Evolutionary conservation across 2,329 filamentous ascomycete genomes (phyloP).

Genomic region (Chaetomium globosum): DNA sequence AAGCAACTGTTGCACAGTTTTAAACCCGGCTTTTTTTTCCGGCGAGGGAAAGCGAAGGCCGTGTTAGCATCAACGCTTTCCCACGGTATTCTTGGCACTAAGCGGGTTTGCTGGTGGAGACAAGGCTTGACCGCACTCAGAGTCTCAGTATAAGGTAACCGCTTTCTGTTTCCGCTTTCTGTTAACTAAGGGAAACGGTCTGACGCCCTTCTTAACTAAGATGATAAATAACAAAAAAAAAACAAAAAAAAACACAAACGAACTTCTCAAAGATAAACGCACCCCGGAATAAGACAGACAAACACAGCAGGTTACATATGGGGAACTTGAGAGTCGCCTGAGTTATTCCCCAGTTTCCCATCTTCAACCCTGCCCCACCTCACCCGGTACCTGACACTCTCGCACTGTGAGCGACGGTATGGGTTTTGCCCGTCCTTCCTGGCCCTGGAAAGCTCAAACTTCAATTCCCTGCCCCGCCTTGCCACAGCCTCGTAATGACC

Average conservation of each 20-base stretch:
- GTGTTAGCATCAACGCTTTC: neutral
- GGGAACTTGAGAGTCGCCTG: neutral
- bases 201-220: neutral
- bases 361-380: neutral
- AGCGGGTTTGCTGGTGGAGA: constrained; percentile 10
- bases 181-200: neutral
- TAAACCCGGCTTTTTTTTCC: neutral
- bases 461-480: neutral
- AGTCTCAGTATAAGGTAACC: neutral
- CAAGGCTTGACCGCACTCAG: neutral
- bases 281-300: neutral
- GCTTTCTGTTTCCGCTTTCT: neutral
- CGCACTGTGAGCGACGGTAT: neutral
- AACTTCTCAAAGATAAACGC: neutral
- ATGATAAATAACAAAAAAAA: neutral
- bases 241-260: neutral
- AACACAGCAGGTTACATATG: neutral
- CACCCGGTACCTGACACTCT: neutral
- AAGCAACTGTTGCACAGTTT: constrained; percentile 16
- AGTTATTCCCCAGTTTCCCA: neutral
- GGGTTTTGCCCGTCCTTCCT: neutral
- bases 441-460: neutral
- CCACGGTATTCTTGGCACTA: constrained; percentile 5
- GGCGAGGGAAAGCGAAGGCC: constrained; percentile 13
- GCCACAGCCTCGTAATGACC: neutral